Evolutionary conservation across 805 yeast genomes (phyloP).

Genomic region (Yamadazyma scolyti): DNA sequence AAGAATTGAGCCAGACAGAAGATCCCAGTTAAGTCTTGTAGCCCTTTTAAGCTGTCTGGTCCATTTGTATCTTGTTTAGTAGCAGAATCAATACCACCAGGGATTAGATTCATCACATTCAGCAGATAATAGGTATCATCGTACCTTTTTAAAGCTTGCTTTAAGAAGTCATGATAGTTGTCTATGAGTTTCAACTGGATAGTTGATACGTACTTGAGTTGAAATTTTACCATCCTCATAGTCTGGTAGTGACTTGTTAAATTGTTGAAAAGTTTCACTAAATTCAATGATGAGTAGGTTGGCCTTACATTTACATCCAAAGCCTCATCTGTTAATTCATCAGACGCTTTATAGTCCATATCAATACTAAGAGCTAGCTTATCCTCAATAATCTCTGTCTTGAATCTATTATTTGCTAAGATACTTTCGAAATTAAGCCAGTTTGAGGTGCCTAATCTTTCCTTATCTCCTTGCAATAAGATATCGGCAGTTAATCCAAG

Average conservation of each 20-base stretch:
- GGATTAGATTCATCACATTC: constrained; percentile 29
- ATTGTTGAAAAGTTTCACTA: constrained; percentile 55
- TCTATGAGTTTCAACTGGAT: constrained; percentile 59
- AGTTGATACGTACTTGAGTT: constrained; percentile 52
- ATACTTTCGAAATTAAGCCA: constrained; percentile 55
- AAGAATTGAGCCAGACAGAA: constrained; percentile 34
- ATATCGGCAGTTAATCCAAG: constrained; percentile 44
- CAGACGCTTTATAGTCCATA: constrained; percentile 38
- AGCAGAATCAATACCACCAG: constrained; percentile 31
- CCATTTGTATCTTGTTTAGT: constrained; percentile 18
- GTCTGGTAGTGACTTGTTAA: constrained; percentile 53
- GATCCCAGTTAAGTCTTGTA: constrained; percentile 26
- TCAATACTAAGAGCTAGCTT: constrained; percentile 56
- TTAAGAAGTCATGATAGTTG: constrained; percentile 42
- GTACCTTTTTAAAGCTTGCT: constrained; percentile 39
- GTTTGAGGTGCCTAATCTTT: constrained; percentile 24
- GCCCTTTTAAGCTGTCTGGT: constrained; percentile 20
- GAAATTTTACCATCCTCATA: constrained; percentile 47
- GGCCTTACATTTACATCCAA: constrained; percentile 33
- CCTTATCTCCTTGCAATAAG: constrained; percentile 31
- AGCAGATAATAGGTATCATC: constrained; percentile 34
- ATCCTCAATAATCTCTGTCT: constrained; percentile 44
- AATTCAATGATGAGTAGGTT: constrained; percentile 56
- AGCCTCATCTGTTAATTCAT: constrained; percentile 5
- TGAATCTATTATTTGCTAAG: constrained; percentile 49